Conservation (phyloP, 495 filamentous ascomycete species). For the Xylaria grammica region DNA sequence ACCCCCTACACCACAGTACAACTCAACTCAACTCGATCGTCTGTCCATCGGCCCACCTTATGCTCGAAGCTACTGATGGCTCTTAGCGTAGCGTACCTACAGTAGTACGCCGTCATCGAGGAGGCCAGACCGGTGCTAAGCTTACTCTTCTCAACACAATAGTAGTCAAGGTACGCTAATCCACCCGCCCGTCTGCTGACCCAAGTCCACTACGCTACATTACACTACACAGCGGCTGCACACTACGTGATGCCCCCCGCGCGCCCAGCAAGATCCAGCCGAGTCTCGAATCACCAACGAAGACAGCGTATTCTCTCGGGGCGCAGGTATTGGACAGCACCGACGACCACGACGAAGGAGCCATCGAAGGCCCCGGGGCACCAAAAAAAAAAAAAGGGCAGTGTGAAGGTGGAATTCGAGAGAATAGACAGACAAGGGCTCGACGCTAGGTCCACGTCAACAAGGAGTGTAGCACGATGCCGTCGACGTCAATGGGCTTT, state of each 20-base stretch:
- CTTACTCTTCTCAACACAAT: no score
- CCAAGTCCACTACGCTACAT: neutral
- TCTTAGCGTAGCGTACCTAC: no score
- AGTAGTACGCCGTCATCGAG: no score
- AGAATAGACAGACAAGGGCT: neutral
- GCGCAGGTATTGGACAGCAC: neutral
- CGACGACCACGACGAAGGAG: neutral
- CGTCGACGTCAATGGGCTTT: neutral
- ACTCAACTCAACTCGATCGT: no score
- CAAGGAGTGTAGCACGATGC: slow-evolving; percentile 1
- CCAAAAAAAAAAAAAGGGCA: neutral
- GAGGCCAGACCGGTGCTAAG: no score
- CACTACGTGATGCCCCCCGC: slow-evolving; percentile 1
- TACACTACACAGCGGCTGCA: neutral
- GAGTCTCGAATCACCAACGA: neutral
- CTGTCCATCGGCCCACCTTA: no score
- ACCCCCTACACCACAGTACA: no score
- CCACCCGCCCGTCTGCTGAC: slow-evolving; percentile 13
- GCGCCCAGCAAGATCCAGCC: slow-evolving; percentile 4
- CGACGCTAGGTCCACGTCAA: neutral
- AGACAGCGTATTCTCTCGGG: neutral
- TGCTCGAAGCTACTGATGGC: no score
- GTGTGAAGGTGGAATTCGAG: neutral
- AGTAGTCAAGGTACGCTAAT: neutral
- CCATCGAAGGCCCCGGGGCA: neutral